These are phyloP conservation scores for Colletotrichum plurivorum DNA, from an alignment of 2,329 filamentous ascomycete species.

Conservation along the genomic window DNA sequence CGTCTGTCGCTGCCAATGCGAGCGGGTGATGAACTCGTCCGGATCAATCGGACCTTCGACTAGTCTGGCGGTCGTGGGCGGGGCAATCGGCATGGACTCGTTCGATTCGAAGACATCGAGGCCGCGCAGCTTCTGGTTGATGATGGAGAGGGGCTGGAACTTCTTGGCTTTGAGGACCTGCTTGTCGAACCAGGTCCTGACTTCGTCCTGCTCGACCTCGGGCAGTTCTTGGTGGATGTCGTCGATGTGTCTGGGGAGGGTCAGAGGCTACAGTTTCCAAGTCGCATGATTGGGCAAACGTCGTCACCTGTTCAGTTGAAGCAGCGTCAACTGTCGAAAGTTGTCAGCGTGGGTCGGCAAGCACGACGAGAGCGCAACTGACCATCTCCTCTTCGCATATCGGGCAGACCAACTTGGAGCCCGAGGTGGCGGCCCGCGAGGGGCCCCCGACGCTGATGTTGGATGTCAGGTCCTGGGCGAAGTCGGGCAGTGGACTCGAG, in stretches of 20 bases:
- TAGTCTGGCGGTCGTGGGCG: slow-evolving; percentile 53
- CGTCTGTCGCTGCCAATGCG: slow-evolving; percentile 88
- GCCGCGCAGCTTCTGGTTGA: slow-evolving; percentile 94
- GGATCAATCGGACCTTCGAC: slow-evolving; percentile 74
- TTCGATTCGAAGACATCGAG: slow-evolving; percentile 96
- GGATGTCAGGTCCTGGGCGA: slow-evolving; percentile 83
- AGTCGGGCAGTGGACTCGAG: slow-evolving; percentile 75
- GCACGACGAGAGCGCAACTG: slow-evolving; percentile 45
- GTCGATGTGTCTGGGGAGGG: slow-evolving; percentile 73
- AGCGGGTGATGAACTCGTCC: slow-evolving; percentile 88
- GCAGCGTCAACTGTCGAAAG: slow-evolving; percentile 80
- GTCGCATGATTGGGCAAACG: slow-evolving; percentile 3
- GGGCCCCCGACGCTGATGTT: slow-evolving; percentile 78
- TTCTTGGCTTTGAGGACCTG: slow-evolving; percentile 94
- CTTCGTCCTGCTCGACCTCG: slow-evolving; percentile 90
- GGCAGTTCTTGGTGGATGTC: slow-evolving; percentile 92
- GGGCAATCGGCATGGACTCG: slow-evolving; percentile 67
- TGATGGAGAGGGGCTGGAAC: slow-evolving; percentile 90
- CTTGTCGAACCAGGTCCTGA: slow-evolving; percentile 97
- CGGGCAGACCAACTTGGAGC: slow-evolving; percentile 86
- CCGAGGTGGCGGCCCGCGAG: slow-evolving; percentile 69
- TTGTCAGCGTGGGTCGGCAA: slow-evolving; percentile 37
- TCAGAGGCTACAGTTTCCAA: slow-evolving; percentile 29
- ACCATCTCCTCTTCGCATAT: slow-evolving; percentile 99
- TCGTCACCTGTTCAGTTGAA: slow-evolving; percentile 85